Evolutionary conservation across 257 asterid genomes (phyloP).

Genomic region (Parsonsia alboflavescens): DNA sequence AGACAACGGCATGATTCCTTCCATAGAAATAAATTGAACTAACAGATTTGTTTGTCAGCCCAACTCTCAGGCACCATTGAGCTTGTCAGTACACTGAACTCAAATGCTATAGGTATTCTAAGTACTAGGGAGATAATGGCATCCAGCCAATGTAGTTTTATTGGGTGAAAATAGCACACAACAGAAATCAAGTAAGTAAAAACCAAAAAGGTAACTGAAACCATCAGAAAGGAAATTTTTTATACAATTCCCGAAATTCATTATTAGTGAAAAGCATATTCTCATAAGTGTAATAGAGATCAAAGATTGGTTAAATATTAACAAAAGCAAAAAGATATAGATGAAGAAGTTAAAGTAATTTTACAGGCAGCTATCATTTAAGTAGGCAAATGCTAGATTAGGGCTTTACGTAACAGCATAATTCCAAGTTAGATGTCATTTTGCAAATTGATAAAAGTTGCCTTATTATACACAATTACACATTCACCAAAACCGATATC

Average conservation of each 20-base stretch:
- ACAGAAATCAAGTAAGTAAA: background rate
- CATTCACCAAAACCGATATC: background rate
- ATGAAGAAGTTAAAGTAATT: background rate
- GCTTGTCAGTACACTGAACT: background rate
- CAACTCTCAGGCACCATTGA: background rate
- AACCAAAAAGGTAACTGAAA: background rate
- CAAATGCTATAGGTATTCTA: no score
- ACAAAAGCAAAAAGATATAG: background rate
- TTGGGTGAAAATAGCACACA: background rate
- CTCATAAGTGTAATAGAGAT: background rate
- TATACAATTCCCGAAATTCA: background rate
- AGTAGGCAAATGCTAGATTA: background rate
- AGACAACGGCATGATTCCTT: background rate
- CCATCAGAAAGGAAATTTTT: background rate
- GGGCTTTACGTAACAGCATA: background rate
- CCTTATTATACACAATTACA: background rate
- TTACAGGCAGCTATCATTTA: background rate
- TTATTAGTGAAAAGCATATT: background rate
- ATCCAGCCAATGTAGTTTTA: background rate
- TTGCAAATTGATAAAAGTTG: background rate
- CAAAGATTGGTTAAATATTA: background rate
- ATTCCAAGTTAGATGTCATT: background rate
- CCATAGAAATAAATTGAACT: background rate
- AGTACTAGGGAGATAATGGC: background rate
- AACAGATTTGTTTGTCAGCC: background rate